Evolutionary conservation across 768 basidiomycete genomes (phyloP).

Genomic region (Mycena alexandri): DNA sequence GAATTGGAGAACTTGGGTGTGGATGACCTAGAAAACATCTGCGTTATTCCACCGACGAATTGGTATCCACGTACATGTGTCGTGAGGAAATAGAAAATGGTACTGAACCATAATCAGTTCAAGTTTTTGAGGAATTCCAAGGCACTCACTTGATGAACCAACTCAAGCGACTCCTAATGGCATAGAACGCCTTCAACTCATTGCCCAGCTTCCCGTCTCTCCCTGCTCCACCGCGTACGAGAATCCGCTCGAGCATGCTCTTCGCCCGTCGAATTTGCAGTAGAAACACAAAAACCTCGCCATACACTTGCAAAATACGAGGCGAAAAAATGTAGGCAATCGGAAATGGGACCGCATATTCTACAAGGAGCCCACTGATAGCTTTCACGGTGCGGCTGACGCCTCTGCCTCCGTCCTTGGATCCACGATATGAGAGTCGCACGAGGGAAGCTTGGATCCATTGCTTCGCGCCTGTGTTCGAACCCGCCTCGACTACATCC

Average conservation of each 20-base stretch:
- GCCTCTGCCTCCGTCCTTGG: constrained; percentile 58
- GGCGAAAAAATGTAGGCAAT: constrained; percentile 83
- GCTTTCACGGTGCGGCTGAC: constrained; percentile 69
- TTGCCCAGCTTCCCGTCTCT: constrained; percentile 49
- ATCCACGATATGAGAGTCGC: constrained; percentile 75
- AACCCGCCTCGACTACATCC: constrained; percentile 69
- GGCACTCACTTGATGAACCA: constrained; percentile 88
- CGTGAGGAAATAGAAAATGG: constrained; percentile 76
- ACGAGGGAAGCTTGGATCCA: constrained; percentile 80
- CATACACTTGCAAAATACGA: constrained; percentile 66
- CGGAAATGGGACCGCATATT: constrained; percentile 87
- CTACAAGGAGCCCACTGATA: constrained; percentile 76
- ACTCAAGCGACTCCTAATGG: constrained; percentile 79
- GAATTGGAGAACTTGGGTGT: constrained; percentile 71
- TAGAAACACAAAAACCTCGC: constrained; percentile 77
- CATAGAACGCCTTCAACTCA: constrained; percentile 80
- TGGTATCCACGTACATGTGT: constrained; percentile 68
- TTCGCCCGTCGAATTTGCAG: constrained; percentile 83
- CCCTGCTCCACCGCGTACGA: constrained; percentile 66
- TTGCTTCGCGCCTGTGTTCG: constrained; percentile 51
- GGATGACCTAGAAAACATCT: constrained; percentile 66
- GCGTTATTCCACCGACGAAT: background rate
- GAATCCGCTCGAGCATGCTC: constrained; percentile 74
- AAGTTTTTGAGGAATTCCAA: background rate
- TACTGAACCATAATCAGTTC: constrained; percentile 53